Conservation (phyloP, 345 rosid genomes). For the Populus nigra region DNA sequence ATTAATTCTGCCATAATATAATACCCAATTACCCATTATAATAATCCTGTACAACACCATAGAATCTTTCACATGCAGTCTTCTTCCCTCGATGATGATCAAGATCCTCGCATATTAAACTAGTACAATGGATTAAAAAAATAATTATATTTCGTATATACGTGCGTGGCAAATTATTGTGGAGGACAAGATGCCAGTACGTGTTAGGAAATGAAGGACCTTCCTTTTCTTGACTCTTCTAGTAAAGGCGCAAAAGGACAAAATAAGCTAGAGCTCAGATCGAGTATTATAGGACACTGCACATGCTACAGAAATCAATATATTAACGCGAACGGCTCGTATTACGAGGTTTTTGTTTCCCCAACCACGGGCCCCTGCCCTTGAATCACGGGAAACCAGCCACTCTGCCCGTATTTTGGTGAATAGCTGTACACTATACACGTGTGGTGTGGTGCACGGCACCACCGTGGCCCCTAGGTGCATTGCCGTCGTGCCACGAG, state of each 20-base stretch:
- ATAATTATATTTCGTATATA: background rate
- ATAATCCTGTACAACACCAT: background rate
- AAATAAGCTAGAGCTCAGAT: background rate
- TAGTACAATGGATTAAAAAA: background rate
- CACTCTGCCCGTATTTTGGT: background rate
- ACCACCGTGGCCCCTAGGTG: slow-evolving; percentile 6
- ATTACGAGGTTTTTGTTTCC: slow-evolving; percentile 38
- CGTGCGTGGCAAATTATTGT: background rate
- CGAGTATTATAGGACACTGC: background rate
- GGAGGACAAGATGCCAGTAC: background rate
- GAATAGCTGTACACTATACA: slow-evolving; percentile 18
- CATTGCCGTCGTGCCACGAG: slow-evolving; percentile 17
- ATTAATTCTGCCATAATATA: background rate
- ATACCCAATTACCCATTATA: background rate
- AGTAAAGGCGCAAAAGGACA: background rate
- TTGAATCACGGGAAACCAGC: slow-evolving; percentile 25
- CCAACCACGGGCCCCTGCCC: slow-evolving; percentile 26
- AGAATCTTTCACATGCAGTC: background rate
- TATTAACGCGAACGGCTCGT: slow-evolving; percentile 12
- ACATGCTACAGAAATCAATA: background rate
- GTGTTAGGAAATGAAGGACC: background rate
- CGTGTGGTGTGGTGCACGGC: slow-evolving; percentile 32
- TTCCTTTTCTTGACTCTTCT: background rate
- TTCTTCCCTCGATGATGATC: background rate
- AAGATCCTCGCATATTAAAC: background rate